Evolutionary conservation across 2,329 filamentous ascomycete genomes (phyloP).

Genomic region (Penicillium sp.): DNA sequence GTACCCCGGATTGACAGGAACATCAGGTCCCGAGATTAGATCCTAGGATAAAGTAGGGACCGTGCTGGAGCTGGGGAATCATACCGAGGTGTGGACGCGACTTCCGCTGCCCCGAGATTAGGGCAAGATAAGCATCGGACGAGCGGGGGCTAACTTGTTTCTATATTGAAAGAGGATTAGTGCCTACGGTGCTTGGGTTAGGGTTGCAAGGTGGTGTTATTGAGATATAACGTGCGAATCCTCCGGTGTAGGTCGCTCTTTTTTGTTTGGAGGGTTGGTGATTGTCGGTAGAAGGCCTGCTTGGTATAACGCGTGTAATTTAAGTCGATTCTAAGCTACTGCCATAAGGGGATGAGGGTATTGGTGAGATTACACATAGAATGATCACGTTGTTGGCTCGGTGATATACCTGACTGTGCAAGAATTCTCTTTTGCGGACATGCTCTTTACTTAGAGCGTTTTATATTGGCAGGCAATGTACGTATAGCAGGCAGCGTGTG

Average conservation of each 20-base stretch:
- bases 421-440: too few relatives aligned
- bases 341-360: neutral
- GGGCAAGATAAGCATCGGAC: slow-evolving; percentile 13
- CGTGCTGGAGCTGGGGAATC: slow-evolving; percentile 15
- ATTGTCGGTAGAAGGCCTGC: neutral
- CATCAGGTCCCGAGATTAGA: slow-evolving; percentile 9
- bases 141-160: slow-evolving; percentile 9
- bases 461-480: neutral
- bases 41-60: slow-evolving; percentile 20
- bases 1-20: slow-evolving; percentile 21
- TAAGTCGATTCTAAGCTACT: too few relatives aligned
- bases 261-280: neutral
- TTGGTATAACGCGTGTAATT: neutral
- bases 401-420: too few relatives aligned
- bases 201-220: neutral
- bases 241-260: neutral
- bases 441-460: neutral
- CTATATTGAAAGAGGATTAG: neutral
- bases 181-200: neutral
- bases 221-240: neutral
- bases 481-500: too few relatives aligned
- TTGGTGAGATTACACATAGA: neutral
- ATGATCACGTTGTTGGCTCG: neutral
- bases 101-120: slow-evolving; percentile 20
- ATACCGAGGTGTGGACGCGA: slow-evolving; percentile 6